Conservation (phyloP, 2,329 filamentous ascomycete genomes). For the Diaporthe sp. region DNA sequence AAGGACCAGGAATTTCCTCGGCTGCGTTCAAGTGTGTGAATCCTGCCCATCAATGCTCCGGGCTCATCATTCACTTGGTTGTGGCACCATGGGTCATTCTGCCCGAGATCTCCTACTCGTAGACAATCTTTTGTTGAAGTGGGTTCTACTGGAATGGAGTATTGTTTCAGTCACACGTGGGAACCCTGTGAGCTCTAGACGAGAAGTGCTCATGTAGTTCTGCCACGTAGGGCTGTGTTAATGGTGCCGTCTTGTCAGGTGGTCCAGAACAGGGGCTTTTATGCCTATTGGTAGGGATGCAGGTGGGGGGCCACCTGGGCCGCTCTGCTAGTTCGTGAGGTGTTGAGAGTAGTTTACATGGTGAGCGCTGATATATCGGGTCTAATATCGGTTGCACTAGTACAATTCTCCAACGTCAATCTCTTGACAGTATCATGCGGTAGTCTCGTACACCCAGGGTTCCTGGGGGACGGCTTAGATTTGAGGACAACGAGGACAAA, state of each 20-base stretch:
- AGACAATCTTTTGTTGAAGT: neutral
- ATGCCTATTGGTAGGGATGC: neutral
- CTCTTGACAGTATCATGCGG: constrained; percentile 5
- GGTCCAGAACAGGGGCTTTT: neutral
- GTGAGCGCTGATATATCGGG: neutral
- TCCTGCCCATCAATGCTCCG: too few species aligned
- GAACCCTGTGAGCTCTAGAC: too few species aligned
- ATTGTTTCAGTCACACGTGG: neutral
- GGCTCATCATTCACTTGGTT: neutral
- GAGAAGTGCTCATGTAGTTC: too few species aligned
- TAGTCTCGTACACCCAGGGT: neutral
- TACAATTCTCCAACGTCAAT: constrained; percentile 11
- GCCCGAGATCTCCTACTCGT: neutral
- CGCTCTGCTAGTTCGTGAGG: neutral
- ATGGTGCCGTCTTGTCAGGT: neutral
- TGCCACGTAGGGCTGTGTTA: neutral
- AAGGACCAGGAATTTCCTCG: neutral
- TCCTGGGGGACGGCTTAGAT: neutral
- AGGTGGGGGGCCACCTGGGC: neutral
- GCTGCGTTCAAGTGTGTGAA: too few species aligned
- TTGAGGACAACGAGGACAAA: neutral
- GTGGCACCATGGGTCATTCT: neutral
- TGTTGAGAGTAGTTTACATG: neutral
- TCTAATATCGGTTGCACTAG: constrained; percentile 1
- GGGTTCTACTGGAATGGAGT: too few species aligned